These are phyloP conservation scores for Inga oerstediana DNA, from an alignment of 306 rosid genomes.

Conservation along the genomic window DNA sequence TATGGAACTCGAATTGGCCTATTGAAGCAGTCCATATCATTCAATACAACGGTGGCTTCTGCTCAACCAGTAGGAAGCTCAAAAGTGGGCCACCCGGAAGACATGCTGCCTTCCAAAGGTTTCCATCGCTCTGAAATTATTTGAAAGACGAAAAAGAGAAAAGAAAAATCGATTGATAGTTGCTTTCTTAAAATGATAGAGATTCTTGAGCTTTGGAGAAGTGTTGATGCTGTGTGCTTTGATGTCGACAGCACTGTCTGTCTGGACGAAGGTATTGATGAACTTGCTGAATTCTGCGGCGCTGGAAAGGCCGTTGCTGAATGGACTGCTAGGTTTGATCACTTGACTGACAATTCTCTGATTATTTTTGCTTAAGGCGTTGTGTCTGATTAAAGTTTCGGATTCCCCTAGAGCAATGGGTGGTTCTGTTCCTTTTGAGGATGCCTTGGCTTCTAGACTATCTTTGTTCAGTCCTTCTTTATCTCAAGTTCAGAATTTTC, in stretches of 20 bases:
- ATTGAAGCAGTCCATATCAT: conserved; percentile 26
- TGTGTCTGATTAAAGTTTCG: conserved; percentile 32
- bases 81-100: conserved; percentile 27
- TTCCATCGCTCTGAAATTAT: background rate
- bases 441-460: conserved; percentile 92
- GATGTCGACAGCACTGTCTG: conserved; percentile 53
- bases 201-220: conserved; percentile 20
- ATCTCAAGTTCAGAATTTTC: conserved; percentile 82
- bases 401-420: conserved; percentile 79
- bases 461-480: conserved; percentile 82
- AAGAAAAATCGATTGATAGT: background rate
- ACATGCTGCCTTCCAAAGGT: conserved; percentile 9
- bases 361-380: conserved; percentile 17
- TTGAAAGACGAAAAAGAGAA: background rate
- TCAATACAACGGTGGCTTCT: conserved; percentile 34
- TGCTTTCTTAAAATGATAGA: conserved; percentile 14
- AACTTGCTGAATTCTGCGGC: conserved; percentile 75
- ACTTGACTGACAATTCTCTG: background rate
- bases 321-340: conserved; percentile 57
- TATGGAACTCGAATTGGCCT: conserved; percentile 14
- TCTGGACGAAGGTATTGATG: conserved; percentile 74
- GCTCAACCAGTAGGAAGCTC: conserved; percentile 34
- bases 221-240: conserved; percentile 47
- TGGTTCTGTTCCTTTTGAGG: conserved; percentile 96
- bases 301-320: conserved; percentile 80